Evolutionary conservation across 2,329 filamentous ascomycete genomes (phyloP).

Genomic region (Penicillium paneum): DNA sequence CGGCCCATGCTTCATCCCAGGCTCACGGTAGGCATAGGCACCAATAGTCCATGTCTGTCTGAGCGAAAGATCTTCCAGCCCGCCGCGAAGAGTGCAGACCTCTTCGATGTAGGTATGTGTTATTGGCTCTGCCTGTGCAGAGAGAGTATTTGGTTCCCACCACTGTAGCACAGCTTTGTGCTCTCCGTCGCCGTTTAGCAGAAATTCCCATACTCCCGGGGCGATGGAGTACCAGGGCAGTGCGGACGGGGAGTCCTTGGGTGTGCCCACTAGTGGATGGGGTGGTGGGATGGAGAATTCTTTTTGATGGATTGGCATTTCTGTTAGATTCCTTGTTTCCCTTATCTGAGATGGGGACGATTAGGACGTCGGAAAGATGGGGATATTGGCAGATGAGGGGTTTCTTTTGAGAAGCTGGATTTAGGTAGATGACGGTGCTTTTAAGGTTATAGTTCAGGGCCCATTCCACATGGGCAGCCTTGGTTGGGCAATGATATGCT

Average conservation of each 20-base stretch:
- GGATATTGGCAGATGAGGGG: background rate
- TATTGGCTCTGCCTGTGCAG: conserved; percentile 26
- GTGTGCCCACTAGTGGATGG: conserved; percentile 18
- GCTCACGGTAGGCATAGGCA: conserved; percentile 42
- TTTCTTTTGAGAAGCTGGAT: background rate
- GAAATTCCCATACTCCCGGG: conserved; percentile 37
- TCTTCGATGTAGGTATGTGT: conserved; percentile 42
- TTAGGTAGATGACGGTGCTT: background rate
- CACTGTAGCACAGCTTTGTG: conserved; percentile 34
- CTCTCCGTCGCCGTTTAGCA: conserved; percentile 36
- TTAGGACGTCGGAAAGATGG: background rate
- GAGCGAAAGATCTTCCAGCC: conserved; percentile 34
- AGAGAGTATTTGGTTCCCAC: conserved; percentile 35
- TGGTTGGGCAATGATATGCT: background rate
- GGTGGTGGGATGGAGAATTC: conserved; percentile 24
- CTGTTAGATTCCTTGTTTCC: background rate
- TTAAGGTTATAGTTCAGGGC: conserved; percentile 1
- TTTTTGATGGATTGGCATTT: conserved; percentile 21
- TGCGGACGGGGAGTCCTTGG: conserved; percentile 10
- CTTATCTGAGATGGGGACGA: background rate
- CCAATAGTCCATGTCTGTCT: conserved; percentile 33
- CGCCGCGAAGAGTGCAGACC: conserved; percentile 38
- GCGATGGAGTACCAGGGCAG: conserved; percentile 27
- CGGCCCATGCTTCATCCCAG: conserved; percentile 43
- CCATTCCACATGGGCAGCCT: background rate